These are phyloP conservation scores for Alliaria petiolata DNA, from an alignment of 345 rosid genomes.

Conservation along the genomic window DNA sequence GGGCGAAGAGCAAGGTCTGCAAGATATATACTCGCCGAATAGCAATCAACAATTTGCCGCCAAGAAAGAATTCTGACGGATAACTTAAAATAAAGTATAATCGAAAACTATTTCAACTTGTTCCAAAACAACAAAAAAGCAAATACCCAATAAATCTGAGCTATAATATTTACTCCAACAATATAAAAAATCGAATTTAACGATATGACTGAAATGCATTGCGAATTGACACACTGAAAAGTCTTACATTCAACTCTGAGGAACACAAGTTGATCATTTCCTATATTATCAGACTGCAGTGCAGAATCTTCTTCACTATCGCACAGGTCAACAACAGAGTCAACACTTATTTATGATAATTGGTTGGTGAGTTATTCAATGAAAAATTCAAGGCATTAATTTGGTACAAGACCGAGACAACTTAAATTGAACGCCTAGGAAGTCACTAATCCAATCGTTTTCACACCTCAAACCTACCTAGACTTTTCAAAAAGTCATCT, in stretches of 20 bases:
- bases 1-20: background rate
- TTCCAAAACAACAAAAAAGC: background rate
- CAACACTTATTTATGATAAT: conserved; percentile 23
- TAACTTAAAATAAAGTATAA: background rate
- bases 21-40: background rate
- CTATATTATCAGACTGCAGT: background rate
- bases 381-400: conserved; percentile 12
- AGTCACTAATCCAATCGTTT: conserved; percentile 2
- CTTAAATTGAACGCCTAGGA: conserved; percentile 17
- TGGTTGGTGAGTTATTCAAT: conserved; percentile 15
- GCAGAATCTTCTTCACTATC: background rate
- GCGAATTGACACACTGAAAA: background rate
- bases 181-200: background rate
- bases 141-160: background rate
- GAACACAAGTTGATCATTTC: background rate
- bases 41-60: background rate
- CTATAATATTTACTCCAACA: background rate
- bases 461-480: conserved; percentile 5
- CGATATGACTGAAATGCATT: background rate
- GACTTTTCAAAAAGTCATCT: conserved; percentile 21
- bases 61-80: background rate
- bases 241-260: background rate
- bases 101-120: background rate
- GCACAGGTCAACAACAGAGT: conserved; percentile 14
- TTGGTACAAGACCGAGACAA: conserved; percentile 34